Evolutionary conservation across 371 early-diverging fungal species (phyloP), one percentile per base, ranked within the genome.

Genomic region (Mortierella polycephala): DNA sequence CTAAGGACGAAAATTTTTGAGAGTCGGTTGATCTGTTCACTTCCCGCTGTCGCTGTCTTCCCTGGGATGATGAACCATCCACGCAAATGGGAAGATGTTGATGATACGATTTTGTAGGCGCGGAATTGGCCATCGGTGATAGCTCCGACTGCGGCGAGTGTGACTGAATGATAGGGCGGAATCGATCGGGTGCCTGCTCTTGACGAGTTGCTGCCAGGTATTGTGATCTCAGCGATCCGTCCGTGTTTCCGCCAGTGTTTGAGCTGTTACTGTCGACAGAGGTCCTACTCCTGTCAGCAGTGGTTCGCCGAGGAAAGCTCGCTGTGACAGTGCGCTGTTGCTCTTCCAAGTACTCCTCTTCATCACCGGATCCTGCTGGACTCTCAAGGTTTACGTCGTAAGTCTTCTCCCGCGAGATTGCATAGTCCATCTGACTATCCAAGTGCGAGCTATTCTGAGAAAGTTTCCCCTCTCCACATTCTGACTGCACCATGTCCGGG

Each of bases 1-100:
- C 77, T 2, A 59, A 60, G 12, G 69, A 66, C 13, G 71, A 67
- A 7, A 71, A 76, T 18, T 67, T 71, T 46, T 71, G 71, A 23
- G 71, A 76, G 55, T 71, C 77, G 7, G 64, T 57, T 13, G 77
- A 76, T 45, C 61, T 55, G 41, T 76, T 76, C 37, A 76, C 18
- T 8, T 64, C 67, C 2, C 77, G 52, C 20, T 76, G 77, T 14
- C 61, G 55, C 41, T 76, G 68, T 18, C 71, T 58, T 5, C 52
- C 54, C 21, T 71, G 68, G 9, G 71, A 60, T 11, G 57, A 60
- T 8, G 61, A 18, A 12, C 37, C 65, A 61, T 60, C 44, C 16
- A 67, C 49, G 47, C 62, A 62, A 30, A 62, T 39, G 0, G 75
- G 66, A 7, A 74, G 51, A 23, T 62, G 53, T 16, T 74, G 74